Percentiles rank a stretch among this genome's conserved stretches.
Conservation (phyloP, 345 rosid species). For the Kandelia obovata region DNA sequence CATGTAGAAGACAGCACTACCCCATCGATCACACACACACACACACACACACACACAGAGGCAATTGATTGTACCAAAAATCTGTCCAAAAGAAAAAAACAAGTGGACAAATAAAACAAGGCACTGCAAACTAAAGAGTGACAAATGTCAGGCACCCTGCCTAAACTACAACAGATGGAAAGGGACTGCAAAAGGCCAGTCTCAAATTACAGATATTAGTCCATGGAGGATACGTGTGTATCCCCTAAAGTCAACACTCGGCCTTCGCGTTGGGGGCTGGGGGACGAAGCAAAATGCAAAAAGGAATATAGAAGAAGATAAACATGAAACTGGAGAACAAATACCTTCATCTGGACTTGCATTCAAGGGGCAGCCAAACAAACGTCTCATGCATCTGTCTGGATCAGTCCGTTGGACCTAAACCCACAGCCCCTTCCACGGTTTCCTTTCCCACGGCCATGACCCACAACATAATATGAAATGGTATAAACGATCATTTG, state of each 20-base stretch:
- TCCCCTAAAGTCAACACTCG: conserved; percentile 22
- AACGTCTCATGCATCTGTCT: conserved; percentile 46
- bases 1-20: no score
- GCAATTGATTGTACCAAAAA: no score
- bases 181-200: background rate
- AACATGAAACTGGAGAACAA: conserved; percentile 25
- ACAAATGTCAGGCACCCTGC: conserved; percentile 33
- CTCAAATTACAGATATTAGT: conserved; percentile 20
- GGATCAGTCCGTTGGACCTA: conserved; percentile 52
- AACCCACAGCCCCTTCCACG: conserved; percentile 76
- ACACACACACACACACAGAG: no score
- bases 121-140: conserved; percentile 38
- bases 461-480: conserved; percentile 8
- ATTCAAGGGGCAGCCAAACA: background rate
- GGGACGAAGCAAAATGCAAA: background rate
- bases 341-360: background rate
- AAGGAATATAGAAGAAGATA: conserved; percentile 25
- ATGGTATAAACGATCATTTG: no score
- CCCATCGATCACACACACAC: no score
- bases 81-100: background rate
- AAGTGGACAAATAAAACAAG: conserved; percentile 40
- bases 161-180: conserved; percentile 27
- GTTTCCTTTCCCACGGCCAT: conserved; percentile 28
- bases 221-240: conserved; percentile 11
- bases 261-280: conserved; percentile 1